Conservation (phyloP, 2,329 filamentous ascomycete species). For the Dactylellina sp. region DNA sequence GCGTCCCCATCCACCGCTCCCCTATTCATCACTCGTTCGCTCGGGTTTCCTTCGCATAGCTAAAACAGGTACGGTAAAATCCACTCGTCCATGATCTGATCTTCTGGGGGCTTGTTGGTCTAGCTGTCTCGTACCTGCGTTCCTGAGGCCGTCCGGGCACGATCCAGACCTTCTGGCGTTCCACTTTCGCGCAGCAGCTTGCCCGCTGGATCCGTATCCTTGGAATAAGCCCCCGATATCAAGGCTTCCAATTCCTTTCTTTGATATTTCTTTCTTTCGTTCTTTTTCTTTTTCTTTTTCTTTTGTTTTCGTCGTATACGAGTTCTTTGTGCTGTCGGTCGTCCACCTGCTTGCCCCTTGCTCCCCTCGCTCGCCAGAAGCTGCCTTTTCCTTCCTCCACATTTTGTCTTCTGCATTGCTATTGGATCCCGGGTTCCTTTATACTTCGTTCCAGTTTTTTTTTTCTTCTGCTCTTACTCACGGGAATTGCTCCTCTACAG, state of each 20-base stretch:
- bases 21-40: constrained; percentile 1
- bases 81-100: constrained; percentile 9
- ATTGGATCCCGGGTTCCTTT: constrained; percentile 39
- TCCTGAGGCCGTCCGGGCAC: constrained; percentile 26
- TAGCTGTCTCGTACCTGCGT: constrained; percentile 53
- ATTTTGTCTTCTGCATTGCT: constrained; percentile 54
- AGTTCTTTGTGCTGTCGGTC: constrained; percentile 25
- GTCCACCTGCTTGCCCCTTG: constrained; percentile 13
- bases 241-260: constrained; percentile 28
- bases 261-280: not conserved
- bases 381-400: constrained; percentile 38
- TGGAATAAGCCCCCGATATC: constrained; percentile 24
- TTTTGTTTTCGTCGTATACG: constrained; percentile 25
- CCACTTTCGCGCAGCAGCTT: constrained; percentile 35
- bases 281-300: constrained; percentile 24
- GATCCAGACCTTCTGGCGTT: constrained; percentile 34
- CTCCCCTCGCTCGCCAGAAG: constrained; percentile 43
- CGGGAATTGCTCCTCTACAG: constrained; percentile 36
- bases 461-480: constrained; percentile 32
- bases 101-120: constrained; percentile 37
- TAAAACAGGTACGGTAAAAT: constrained; percentile 25
- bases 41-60: constrained; percentile 16
- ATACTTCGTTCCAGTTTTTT: constrained; percentile 21
- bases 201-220: not conserved
- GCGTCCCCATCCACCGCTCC: constrained; percentile 8